These are phyloP conservation scores for Liquidambar formosana DNA, from an alignment of 164 flowering plant genomes.

Conservation along the genomic window DNA sequence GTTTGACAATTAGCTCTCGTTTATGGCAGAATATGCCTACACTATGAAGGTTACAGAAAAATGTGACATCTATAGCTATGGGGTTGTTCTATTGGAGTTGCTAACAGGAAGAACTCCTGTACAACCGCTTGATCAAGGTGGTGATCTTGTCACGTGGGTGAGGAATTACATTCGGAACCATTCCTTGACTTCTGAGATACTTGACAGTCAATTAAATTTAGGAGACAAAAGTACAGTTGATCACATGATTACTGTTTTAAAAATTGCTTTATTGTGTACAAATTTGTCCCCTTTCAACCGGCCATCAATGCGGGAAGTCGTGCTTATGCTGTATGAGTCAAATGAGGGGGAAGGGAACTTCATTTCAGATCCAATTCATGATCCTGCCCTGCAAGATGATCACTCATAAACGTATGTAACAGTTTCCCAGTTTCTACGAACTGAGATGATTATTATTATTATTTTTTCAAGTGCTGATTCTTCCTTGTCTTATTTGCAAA, in stretches of 20 bases:
- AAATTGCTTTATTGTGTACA: slow-evolving; percentile 82
- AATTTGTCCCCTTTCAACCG: slow-evolving; percentile 71
- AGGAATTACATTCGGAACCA: slow-evolving; percentile 54
- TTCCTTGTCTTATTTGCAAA: slow-evolving; percentile 19
- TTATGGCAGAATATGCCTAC: slow-evolving; percentile 85
- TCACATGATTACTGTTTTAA: slow-evolving; percentile 81
- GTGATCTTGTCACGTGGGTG: slow-evolving; percentile 84
- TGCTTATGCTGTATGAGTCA: slow-evolving; percentile 76
- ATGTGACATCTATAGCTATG: slow-evolving; percentile 93
- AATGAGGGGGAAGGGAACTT: slow-evolving; percentile 37
- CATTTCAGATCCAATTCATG: slow-evolving; percentile 29
- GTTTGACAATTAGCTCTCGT: slow-evolving; percentile 1
- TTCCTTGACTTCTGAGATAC: slow-evolving; percentile 59
- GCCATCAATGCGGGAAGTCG: slow-evolving; percentile 95
- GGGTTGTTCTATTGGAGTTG: slow-evolving; percentile 92
- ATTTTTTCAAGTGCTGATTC: slow-evolving; percentile 14
- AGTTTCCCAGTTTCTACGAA: slow-evolving; percentile 5
- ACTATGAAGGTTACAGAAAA: slow-evolving; percentile 97
- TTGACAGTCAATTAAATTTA: slow-evolving; percentile 63
- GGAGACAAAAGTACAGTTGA: slow-evolving; percentile 41
- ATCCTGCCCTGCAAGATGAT: slow-evolving; percentile 37
- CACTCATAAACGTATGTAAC: slow-evolving; percentile 16
- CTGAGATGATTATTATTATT: slow-evolving; percentile 4
- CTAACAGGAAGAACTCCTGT: slow-evolving; percentile 90
- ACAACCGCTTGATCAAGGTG: slow-evolving; percentile 86